Base-by-base conservation (phyloP, 1,284 basidiomycete genomes). In the Fomitopsis schrenkii region DNA sequence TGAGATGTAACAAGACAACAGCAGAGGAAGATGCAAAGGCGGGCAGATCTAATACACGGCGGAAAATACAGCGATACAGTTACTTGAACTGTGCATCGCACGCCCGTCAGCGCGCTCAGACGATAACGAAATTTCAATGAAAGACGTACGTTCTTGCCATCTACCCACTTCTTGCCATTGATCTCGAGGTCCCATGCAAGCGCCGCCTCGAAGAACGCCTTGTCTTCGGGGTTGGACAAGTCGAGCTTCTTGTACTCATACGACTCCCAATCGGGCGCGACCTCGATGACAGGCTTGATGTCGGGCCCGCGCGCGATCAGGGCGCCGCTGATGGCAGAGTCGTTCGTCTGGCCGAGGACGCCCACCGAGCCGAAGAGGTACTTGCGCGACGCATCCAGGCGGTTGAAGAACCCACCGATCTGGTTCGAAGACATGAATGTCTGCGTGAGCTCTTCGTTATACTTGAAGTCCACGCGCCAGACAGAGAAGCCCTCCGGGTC, bases 391-490 rank as follows among this genome's bases (percentile, higher is more conserved):
- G 87, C 95, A 81, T 97, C 95, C 17, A 98, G 87, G 67, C 97
- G 94, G 82, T 94, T 91, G 86, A 97, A 98, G 88, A 97, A 95
- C 33, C 97, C 97, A 63, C 86, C 86, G 72, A 98, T 90, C 78
- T 90, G 90, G 80, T 92, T 91, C 69, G 88, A 86, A 60, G 93
- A 95, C 95, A 94, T 97, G 85, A 95, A 97, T 60, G 84, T 84
- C 76, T 88, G 86, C 45, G 94, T 96, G 67, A 99, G 88, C 80
- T 98, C 97, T 33, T 90, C 83, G 80, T 93, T 94, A 88, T 98
- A 98, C 83, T 97, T 95, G 91, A 94, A 98, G 83, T 95, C 92
- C 62, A 95, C 87, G 66, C 89, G 85, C 92, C 92, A 97, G 75
- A 91, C 76, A 65, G 95, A 97, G 88, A 90, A 98, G 55, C 96